phyloP scores from a whole-genome alignment of 805 yeast species.

The Hanseniaspora hatyaiensis region DNA sequence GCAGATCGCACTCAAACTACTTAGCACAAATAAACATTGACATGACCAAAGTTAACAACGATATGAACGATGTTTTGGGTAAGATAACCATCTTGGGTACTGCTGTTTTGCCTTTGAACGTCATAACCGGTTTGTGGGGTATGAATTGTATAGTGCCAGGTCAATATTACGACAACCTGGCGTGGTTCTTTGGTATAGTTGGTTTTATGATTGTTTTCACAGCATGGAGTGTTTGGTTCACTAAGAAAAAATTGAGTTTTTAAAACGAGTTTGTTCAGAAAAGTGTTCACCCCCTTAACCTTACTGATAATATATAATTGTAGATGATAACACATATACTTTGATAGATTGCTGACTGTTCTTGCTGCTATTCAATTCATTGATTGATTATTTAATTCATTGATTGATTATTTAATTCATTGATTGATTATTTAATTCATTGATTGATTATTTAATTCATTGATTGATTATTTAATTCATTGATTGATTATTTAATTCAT shows the following conservation, averaged over 20 bases:
- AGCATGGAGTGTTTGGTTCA: slow-evolving; percentile 37
- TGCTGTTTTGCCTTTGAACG: slow-evolving; percentile 86
- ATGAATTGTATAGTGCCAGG: slow-evolving; percentile 98
- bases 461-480: no score
- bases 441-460: no score
- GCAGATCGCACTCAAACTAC: slow-evolving; percentile 91
- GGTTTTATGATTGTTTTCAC: slow-evolving; percentile 39
- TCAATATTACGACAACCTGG: slow-evolving; percentile 49
- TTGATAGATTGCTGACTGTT: no score
- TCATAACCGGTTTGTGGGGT: slow-evolving; percentile 96
- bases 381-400: no score
- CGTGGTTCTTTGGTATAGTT: slow-evolving; percentile 53
- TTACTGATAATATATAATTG: no score
- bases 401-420: no score
- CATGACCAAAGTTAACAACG: slow-evolving; percentile 93
- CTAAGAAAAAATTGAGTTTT: slow-evolving; percentile 36
- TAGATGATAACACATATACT: no score
- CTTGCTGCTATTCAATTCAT: no score
- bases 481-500: no score
- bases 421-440: no score
- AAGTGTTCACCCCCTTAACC: no score
- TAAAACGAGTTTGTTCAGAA: no score
- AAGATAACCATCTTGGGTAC: slow-evolving; percentile 90
- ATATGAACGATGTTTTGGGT: slow-evolving; percentile 91
- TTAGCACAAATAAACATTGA: slow-evolving; percentile 94